Evolutionary conservation across 2,329 filamentous ascomycete genomes (phyloP).

Genomic region (Penicillium palitans): DNA sequence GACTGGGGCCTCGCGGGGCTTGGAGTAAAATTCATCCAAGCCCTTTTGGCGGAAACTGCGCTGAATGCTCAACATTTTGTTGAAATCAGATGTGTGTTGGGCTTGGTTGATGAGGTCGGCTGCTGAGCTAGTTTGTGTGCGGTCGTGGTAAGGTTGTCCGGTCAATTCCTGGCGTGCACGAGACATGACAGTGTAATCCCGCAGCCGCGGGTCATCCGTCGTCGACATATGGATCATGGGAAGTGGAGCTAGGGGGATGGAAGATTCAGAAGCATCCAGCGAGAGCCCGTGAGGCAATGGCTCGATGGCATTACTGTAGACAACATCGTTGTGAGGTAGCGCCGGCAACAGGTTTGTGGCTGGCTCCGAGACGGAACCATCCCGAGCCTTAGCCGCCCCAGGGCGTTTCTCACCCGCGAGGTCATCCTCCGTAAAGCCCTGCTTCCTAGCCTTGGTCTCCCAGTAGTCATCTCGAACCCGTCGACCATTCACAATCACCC

Average conservation of each 20-base stretch:
- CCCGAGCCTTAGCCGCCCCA: constrained; percentile 82
- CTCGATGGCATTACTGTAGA: constrained; percentile 77
- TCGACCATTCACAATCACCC: constrained; percentile 85
- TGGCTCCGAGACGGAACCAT: constrained; percentile 72
- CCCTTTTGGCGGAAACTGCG: constrained; percentile 77
- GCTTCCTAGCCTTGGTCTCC: constrained; percentile 95
- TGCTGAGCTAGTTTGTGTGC: constrained; percentile 72
- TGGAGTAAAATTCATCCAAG: constrained; percentile 77
- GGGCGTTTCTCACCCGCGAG: constrained; percentile 93
- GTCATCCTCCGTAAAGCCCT: constrained; percentile 97
- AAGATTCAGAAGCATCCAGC: constrained; percentile 61
- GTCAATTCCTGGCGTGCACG: constrained; percentile 87
- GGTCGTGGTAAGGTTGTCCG: constrained; percentile 83
- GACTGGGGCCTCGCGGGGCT: constrained; percentile 74
- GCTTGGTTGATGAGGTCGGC: constrained; percentile 83
- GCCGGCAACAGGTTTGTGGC: constrained; percentile 59
- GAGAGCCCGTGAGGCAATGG: constrained; percentile 68
- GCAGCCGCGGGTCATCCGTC: constrained; percentile 71
- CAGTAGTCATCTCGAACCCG: constrained; percentile 97
- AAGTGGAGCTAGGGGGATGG: constrained; percentile 69
- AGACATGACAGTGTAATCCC: constrained; percentile 80
- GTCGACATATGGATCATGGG: constrained; percentile 81
- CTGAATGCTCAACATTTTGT: constrained; percentile 77
- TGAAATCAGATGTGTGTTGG: constrained; percentile 86
- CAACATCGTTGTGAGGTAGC: constrained; percentile 77